A percentile compares a stretch with the other conserved stretches of the same genome.
phyloP scores from a whole-genome alignment of 208 protist species.

The Leishmania gerbilli region DNA sequence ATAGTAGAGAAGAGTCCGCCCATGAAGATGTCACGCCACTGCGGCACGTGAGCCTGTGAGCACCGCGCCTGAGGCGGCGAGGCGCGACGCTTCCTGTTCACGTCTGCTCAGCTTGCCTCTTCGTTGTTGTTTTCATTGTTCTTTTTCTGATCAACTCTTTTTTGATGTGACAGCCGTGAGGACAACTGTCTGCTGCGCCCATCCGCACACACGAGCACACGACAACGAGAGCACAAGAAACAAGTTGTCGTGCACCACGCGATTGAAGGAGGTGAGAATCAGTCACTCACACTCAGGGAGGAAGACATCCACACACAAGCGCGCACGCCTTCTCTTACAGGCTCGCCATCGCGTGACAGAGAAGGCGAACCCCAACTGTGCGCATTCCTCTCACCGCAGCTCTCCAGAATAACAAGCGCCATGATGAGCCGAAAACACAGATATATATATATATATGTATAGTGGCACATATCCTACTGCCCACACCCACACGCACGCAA shows the following conservation, averaged over 20 bases:
- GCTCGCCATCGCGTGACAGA: not conserved
- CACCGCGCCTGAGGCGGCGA: not conserved
- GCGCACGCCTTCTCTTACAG: not conserved
- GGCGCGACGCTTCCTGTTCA: not conserved
- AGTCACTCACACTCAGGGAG: not conserved
- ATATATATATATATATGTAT: not conserved
- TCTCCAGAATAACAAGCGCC: not conserved
- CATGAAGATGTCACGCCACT: not conserved
- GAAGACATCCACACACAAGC: not conserved
- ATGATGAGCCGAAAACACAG: not conserved
- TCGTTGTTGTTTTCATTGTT: not conserved
- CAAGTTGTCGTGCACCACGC: not conserved
- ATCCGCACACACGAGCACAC: not conserved
- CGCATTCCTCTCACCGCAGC: not conserved
- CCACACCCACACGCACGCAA: not conserved
- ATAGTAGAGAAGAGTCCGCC: too few relatives aligned
- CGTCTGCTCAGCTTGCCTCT: not conserved
- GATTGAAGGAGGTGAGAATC: not conserved
- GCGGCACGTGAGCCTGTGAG: not conserved
- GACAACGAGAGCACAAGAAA: not conserved
- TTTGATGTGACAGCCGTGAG: not conserved
- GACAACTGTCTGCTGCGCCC: not conserved
- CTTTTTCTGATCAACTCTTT: not conserved
- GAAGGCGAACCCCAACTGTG: not conserved
- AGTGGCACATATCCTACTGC: not conserved